These are phyloP conservation scores for Penicillium paradoxum DNA, from an alignment of 495 filamentous ascomycete genomes.

Conservation along the genomic window DNA sequence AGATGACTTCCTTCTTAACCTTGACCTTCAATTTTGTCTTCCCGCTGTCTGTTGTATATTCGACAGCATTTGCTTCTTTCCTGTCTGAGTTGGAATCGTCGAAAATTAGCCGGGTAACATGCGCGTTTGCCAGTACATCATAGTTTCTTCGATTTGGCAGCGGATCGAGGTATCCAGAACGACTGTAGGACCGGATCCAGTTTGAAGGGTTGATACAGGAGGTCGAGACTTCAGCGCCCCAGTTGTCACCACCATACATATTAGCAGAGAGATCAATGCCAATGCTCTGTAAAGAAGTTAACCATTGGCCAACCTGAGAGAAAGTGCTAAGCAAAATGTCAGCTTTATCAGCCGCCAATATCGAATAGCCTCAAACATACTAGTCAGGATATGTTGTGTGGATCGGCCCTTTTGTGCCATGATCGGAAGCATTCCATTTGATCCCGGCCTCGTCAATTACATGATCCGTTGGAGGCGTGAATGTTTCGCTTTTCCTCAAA, in stretches of 20 bases:
- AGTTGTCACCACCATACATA: constrained; percentile 31
- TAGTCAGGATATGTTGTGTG: constrained; percentile 48
- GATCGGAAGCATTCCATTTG: constrained; percentile 29
- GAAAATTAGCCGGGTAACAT: constrained; percentile 42
- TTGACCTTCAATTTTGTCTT: constrained; percentile 25
- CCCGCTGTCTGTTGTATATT: constrained; percentile 28
- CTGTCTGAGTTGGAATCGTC: constrained; percentile 23
- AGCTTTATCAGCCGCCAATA: neutral
- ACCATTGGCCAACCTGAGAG: constrained; percentile 29
- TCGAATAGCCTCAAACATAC: constrained; percentile 11
- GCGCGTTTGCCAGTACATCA: constrained; percentile 40
- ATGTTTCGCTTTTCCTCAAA: constrained; percentile 41
- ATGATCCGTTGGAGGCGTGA: constrained; percentile 26
- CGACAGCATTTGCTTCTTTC: constrained; percentile 25
- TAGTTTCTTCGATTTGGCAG: constrained; percentile 34
- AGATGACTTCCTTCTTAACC: constrained; percentile 50
- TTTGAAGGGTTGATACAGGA: constrained; percentile 32
- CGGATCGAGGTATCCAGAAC: constrained; percentile 39
- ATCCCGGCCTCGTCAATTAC: constrained; percentile 37
- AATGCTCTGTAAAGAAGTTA: constrained; percentile 17
- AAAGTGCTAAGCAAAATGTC: constrained; percentile 22
- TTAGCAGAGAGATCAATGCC: constrained; percentile 22
- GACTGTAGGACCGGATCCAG: constrained; percentile 34
- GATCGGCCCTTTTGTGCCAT: constrained; percentile 40
- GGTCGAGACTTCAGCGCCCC: constrained; percentile 29